phyloP scores from a whole-genome alignment of 768 basidiomycete genomes.

The Naganishia friedmannii region DNA sequence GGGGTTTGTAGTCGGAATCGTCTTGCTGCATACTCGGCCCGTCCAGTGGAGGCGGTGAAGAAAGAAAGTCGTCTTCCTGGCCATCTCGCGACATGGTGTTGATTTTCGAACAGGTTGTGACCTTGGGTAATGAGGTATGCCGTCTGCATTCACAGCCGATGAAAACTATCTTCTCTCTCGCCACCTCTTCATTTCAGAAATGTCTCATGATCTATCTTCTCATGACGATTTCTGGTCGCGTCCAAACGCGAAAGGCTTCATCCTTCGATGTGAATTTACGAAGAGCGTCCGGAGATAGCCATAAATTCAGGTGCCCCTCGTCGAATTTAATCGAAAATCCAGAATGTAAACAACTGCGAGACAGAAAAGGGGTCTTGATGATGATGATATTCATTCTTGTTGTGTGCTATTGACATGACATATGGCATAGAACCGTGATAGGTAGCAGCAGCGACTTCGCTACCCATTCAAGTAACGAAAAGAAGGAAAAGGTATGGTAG shows the following conservation, averaged over 20 bases:
- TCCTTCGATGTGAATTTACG: neutral
- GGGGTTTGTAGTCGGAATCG: slow-evolving; percentile 4
- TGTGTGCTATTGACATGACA: neutral
- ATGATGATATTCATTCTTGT: neutral
- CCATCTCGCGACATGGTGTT: neutral
- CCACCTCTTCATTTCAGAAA: neutral
- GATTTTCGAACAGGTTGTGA: too few species aligned
- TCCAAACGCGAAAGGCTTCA: neutral
- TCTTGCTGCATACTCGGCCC: neutral
- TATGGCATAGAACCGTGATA: neutral
- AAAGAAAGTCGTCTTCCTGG: neutral
- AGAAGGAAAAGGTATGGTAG: slow-evolving; percentile 5
- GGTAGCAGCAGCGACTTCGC: neutral
- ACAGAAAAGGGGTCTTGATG: slow-evolving; percentile 11
- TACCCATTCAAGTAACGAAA: neutral
- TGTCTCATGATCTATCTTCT: slow-evolving; percentile 3
- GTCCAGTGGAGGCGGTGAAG: neutral
- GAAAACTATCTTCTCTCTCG: neutral
- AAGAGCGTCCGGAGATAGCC: neutral
- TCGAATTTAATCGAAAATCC: neutral
- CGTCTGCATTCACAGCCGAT: too few species aligned
- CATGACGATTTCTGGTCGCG: slow-evolving; percentile 6
- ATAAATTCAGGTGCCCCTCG: neutral
- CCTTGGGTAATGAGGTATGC: too few species aligned
- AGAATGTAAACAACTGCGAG: slow-evolving; percentile 18